These are phyloP conservation scores for Musa schizocarpa DNA, from an alignment of 176 grass and related monocot genomes.

Conservation along the genomic window DNA sequence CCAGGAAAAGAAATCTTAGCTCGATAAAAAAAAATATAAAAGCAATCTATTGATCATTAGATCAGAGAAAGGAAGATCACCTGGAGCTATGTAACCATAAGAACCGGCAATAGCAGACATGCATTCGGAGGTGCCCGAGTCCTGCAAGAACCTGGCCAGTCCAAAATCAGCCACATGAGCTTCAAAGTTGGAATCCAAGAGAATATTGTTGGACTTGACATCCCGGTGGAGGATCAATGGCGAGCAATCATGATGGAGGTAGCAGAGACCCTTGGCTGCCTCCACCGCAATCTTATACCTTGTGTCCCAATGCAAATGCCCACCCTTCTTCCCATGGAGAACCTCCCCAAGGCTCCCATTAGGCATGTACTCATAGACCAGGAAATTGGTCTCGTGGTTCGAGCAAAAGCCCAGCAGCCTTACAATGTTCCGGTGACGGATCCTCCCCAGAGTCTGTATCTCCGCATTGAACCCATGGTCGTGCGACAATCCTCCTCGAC, in stretches of 20 bases:
- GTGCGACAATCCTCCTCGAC: slow-evolving; percentile 63
- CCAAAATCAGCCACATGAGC: slow-evolving; percentile 18
- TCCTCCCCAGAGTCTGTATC: slow-evolving; percentile 95
- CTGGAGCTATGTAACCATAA: slow-evolving; percentile 97
- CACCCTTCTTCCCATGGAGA: slow-evolving; percentile 91
- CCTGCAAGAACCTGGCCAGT: slow-evolving; percentile 16
- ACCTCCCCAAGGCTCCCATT: slow-evolving; percentile 94
- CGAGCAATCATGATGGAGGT: slow-evolving; percentile 89
- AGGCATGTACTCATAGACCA: slow-evolving; percentile 97
- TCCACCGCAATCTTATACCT: slow-evolving; percentile 84
- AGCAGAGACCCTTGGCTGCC: slow-evolving; percentile 90
- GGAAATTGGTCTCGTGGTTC: slow-evolving; percentile 75
- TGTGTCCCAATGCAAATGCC: slow-evolving; percentile 82
- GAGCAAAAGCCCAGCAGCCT: slow-evolving; percentile 84
- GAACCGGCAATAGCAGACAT: slow-evolving; percentile 98
- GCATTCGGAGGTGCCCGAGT: slow-evolving; percentile 39
- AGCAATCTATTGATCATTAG: not conserved
- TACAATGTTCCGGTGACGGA: slow-evolving; percentile 90
- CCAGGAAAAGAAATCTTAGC: too few species aligned
- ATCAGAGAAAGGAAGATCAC: slow-evolving; percentile 24
- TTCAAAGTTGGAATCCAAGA: slow-evolving; percentile 24
- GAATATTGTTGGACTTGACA: slow-evolving; percentile 97
- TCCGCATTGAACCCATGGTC: slow-evolving; percentile 95
- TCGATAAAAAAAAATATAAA: too few species aligned
- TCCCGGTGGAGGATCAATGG: slow-evolving; percentile 75